phyloP scores from a whole-genome alignment of 352 stramenopile genomes.

The Globisporangium rhizosaccharum region DNA sequence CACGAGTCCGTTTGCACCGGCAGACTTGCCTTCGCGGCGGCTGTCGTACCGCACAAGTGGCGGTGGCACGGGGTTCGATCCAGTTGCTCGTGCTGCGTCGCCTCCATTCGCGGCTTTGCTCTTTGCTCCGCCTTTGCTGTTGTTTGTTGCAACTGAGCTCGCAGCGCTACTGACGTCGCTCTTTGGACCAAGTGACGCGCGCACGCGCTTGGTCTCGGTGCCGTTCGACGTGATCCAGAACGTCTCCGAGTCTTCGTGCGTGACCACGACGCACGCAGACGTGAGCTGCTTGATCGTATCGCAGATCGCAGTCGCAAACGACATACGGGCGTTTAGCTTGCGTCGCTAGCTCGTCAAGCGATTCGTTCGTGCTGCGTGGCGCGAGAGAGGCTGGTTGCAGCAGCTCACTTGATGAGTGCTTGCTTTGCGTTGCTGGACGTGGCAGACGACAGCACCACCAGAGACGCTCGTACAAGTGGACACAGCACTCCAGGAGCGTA shows the following conservation, averaged over 20 bases:
- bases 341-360: neutral
- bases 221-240: slow-evolving; percentile 19
- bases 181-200: neutral
- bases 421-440: too few species aligned
- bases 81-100: neutral
- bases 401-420: too few species aligned
- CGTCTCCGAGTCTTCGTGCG: slow-evolving; percentile 26
- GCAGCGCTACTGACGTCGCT: slow-evolving; percentile 6
- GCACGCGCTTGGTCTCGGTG: slow-evolving; percentile 26
- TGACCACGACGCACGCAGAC: slow-evolving; percentile 22
- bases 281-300: slow-evolving; percentile 34
- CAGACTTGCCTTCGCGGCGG: slow-evolving; percentile 11
- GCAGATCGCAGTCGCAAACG: slow-evolving; percentile 34
- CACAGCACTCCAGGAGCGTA: too few species aligned
- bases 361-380: too few species aligned
- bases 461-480: too few species aligned
- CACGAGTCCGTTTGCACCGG: slow-evolving; percentile 6
- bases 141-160: neutral
- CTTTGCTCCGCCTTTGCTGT: neutral
- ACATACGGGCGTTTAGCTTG: neutral
- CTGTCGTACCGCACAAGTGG: slow-evolving; percentile 11
- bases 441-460: too few species aligned
- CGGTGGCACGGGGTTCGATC: neutral
- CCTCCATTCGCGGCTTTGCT: neutral
- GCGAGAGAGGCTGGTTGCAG: too few species aligned